phyloP scores from a whole-genome alignment of 306 rosid species.

The Fagus sylvatica region DNA sequence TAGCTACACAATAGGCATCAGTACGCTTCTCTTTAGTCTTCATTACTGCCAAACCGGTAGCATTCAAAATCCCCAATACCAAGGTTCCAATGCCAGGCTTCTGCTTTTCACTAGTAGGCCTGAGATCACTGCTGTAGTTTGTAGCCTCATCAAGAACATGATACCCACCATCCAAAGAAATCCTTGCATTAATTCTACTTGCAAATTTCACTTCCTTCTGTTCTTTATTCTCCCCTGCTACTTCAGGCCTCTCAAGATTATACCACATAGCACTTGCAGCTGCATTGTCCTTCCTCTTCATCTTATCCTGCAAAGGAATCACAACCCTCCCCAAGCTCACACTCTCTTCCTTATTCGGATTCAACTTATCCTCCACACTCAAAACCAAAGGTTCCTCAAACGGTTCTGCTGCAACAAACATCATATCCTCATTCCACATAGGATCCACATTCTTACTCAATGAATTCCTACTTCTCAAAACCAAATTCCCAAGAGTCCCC shows the following conservation, averaged over 20 bases:
- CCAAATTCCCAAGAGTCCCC: constrained; percentile 38
- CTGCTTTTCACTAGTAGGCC: constrained; percentile 25
- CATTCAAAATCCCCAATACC: constrained; percentile 50
- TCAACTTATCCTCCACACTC: constrained; percentile 35
- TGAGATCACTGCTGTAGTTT: constrained; percentile 47
- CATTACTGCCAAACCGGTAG: constrained; percentile 39
- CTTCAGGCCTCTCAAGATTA: constrained; percentile 24
- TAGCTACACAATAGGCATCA: constrained; percentile 51
- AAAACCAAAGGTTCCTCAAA: constrained; percentile 38
- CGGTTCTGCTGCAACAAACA: constrained; percentile 54
- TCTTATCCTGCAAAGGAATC: constrained; percentile 31
- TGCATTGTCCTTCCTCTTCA: constrained; percentile 23
- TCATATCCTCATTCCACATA: constrained; percentile 50
- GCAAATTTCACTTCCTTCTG: constrained; percentile 36
- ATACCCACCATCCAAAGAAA: constrained; percentile 57
- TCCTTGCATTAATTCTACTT: constrained; percentile 43
- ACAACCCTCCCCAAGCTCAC: constrained; percentile 30
- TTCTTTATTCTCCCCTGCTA: background rate
- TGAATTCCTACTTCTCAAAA: constrained; percentile 29
- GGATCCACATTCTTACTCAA: constrained; percentile 31
- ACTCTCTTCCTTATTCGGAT: constrained; percentile 10
- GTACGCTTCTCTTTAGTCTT: constrained; percentile 40
- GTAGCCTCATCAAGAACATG: constrained; percentile 58
- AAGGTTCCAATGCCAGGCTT: constrained; percentile 42
- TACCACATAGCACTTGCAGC: constrained; percentile 29